Base-by-base conservation (phyloP, 257 asterid genomes). In the Solanum habrochaites region DNA sequence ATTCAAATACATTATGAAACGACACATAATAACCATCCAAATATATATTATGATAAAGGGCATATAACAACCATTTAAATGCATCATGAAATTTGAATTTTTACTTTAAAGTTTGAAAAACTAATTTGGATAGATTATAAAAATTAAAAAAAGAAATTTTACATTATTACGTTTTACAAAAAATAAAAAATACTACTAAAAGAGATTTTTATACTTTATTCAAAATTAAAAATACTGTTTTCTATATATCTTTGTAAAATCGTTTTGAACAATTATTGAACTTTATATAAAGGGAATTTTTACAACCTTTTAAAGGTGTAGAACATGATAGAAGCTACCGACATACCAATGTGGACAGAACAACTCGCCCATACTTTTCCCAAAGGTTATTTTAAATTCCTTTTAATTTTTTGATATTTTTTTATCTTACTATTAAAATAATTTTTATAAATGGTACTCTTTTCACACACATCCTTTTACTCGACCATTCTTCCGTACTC, bases 211-310 rank as follows among this genome's bases (percentile, higher is more conserved):
- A 11, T 58, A 37, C 12, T 25, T 20, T 18, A 20, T 20, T 62
- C 4, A 0, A 62, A 62, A 62, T 1, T 62, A 62, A n/a, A 62
- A 6, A 62, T 2, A 27, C 0, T 64, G 0, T 27, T 67, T 67
- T 1, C 0, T 1, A 67, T 67, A 13, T 3, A 67, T 0, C 3
- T 11, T 66, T 1, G 1, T 25, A 27, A 66, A 5, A 25, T 1
- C 3, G 13, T 23, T 67, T 67, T 67, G 74, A 32, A 27, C 74
- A 67, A 67, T 27, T 27, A 27, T 67, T 67, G 74, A 67, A 70
- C 43, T 70, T 70, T 15, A 67, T 2, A 29, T 29, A 14, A 67
- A 67, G 74, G 39, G 7, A 1, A 1, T 29, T 14, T 64, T 20
- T 35, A 73, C 31, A 21, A 39, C 31, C 42, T 74, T 67, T 39